Base-by-base conservation (phyloP, 768 basidiomycete genomes). In the Pilatotrama ljubarskyi region DNA sequence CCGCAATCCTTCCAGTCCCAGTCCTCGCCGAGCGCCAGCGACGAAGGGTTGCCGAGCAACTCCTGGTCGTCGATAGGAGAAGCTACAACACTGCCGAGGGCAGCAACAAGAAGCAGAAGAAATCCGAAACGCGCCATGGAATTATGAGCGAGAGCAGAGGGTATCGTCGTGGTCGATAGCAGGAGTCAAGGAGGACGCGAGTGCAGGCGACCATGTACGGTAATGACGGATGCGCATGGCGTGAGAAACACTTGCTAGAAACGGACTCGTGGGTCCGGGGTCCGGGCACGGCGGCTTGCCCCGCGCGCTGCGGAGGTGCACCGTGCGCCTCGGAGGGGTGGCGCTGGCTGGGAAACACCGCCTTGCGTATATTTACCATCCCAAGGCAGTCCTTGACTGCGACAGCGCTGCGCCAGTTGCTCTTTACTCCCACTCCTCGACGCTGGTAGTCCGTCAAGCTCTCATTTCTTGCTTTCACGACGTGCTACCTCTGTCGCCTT, bases 1-100 rank as follows among this genome's bases (percentile, higher is more conserved):
- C 95, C 92, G 72, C 95, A 97, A 73, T 88, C 76, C 0, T 38
- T 50, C 69, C 84, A 97, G 13, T 72, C 52, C 70, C 70, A 71
- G 47, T 61, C 67, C 49, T 68, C 62, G 61, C 67, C 62, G 5
- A 50, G 40, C 22, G 50, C 51, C 20, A 56, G 54, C 4, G 52
- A 51, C 26, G 61, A 35, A 22, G 58, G 35, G 18, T 44, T 37
- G 13, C 55, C 51, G 18, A 77, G 56, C 38, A 69, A 40, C 40
- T 74, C 65, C 61, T 82, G 76, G 4, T 73, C 69, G 26, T 59
- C 32, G 2, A 50, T 41, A 38, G 69, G 42, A 8, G 35, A 46
- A 5, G 76, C 74, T 14, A 69, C 59, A 15, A 66, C 47, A 8
- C 67, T 58, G 11, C 68, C 70, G 3, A 74, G 51, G 4, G 64